Base-by-base conservation (phyloP, 306 rosid genomes). In the Cicer yamashitae region DNA sequence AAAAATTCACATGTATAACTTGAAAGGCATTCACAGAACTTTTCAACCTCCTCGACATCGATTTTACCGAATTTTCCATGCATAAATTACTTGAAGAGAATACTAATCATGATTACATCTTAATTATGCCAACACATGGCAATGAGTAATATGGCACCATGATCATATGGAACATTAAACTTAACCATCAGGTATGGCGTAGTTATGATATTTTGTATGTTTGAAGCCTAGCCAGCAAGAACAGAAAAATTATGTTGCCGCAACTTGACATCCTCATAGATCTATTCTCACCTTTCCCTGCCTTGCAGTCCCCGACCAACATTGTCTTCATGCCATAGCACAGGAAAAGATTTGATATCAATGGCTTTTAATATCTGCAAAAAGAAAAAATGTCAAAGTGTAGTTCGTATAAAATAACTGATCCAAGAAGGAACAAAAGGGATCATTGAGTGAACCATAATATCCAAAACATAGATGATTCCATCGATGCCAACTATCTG, bases 311-410 rank as follows among this genome's bases (percentile, higher is more conserved):
- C 94, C 50, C 96, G 86, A 75, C 85, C 57, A 67, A 8, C 77
- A 81, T 79, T 85, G 74, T 94, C 99, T 84, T 94, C 99, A 63
- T 94, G 99, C 99, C 99, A 94, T 52, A 92, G 73, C 15, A 76
- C 61, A 43, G 99, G 97, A 62, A 73, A 73, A 6, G 99, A 92
- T 83, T 94, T 94, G 41, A 94, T 84, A 79, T 92, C 97, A n/a
- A 73, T 77, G 78, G 93, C 80, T 76, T 85, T 85, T 64, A 94
- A 40, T 81, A 90, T 78, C 99, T 94, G 92, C 85, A 82, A 67
- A 85, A 61, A 47, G 37, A 54, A 71, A 47, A 44, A 64, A 44
- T 20, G 43, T 20, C 70, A 65, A 71, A 43, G 51, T 54, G 56
- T 11, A 48, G 22, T 58, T 15, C 38, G 15, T 74, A 59, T 25